Percentiles rank a stretch among this genome's conserved stretches.
phyloP scores from a whole-genome alignment of 2,329 filamentous ascomycete genomes.

The Lasiodiplodia sp. region DNA sequence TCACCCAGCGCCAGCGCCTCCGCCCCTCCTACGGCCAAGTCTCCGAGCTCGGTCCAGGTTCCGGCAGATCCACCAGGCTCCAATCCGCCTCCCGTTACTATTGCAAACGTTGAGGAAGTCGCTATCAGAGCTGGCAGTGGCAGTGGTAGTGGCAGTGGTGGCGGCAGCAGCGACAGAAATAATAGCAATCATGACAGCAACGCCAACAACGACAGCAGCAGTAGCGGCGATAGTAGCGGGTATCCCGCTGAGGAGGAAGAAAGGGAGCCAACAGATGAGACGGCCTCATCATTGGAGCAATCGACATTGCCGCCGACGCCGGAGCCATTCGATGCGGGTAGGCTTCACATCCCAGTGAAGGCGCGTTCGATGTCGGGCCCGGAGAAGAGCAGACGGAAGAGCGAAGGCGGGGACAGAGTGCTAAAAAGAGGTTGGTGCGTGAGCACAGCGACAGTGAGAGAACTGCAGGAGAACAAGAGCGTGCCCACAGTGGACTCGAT shows the following conservation, averaged over 20 bases:
- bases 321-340: conserved; percentile 3
- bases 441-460: neutral
- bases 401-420: neutral
- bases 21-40: neutral
- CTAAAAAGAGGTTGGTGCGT: neutral
- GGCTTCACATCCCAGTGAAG: conserved; percentile 13
- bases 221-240: neutral
- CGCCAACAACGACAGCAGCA: neutral
- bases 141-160: neutral
- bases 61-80: neutral
- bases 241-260: neutral
- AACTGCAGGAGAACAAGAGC: neutral
- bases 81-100: too few relatives aligned
- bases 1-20: neutral
- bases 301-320: neutral
- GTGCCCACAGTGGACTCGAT: too few relatives aligned
- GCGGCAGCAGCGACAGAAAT: neutral
- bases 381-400: neutral
- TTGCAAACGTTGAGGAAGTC: neutral
- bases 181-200: neutral
- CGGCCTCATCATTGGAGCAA: neutral
- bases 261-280: neutral
- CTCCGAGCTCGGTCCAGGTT: neutral
- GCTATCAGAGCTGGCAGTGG: neutral
- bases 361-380: neutral